Evolutionary conservation across 2,329 filamentous ascomycete species (phyloP).

Genomic region (Hyphodiscus sp.): DNA sequence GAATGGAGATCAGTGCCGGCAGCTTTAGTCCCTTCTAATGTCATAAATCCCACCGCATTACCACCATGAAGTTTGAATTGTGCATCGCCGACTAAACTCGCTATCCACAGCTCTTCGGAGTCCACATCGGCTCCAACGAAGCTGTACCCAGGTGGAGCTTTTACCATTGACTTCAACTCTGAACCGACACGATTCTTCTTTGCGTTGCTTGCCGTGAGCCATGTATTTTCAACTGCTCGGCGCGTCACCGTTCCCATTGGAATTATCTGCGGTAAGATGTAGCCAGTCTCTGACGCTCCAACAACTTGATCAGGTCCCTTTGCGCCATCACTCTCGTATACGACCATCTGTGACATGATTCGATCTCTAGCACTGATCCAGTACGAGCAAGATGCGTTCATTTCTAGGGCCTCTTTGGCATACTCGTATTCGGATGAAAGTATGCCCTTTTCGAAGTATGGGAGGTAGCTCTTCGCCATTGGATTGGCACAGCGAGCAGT

Average conservation of each 20-base stretch:
- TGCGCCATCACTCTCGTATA: slow-evolving; percentile 64
- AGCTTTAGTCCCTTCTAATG: slow-evolving; percentile 88
- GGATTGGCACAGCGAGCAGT: slow-evolving; percentile 77
- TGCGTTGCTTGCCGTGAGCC: slow-evolving; percentile 95
- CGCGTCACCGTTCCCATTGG: slow-evolving; percentile 98
- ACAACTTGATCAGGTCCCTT: slow-evolving; percentile 16
- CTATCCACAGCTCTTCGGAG: slow-evolving; percentile 97
- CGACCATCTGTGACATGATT: slow-evolving; percentile 92
- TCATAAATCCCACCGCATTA: slow-evolving; percentile 99
- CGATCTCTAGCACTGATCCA: slow-evolving; percentile 95
- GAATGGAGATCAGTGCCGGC: slow-evolving; percentile 93
- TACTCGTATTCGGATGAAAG: slow-evolving; percentile 83
- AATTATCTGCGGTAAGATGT: slow-evolving; percentile 90
- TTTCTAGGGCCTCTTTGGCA: slow-evolving; percentile 90
- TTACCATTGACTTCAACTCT: slow-evolving; percentile 94
- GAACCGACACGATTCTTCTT: slow-evolving; percentile 95
- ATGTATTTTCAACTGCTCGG: slow-evolving; percentile 92
- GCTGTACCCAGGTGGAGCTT: slow-evolving; percentile 79
- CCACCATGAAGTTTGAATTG: slow-evolving; percentile 93
- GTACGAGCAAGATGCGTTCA: slow-evolving; percentile 98
- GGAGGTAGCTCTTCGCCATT: slow-evolving; percentile 82
- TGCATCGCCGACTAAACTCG: slow-evolving; percentile 87
- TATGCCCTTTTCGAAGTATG: slow-evolving; percentile 85
- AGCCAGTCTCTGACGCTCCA: slow-evolving; percentile 47
- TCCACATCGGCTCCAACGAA: slow-evolving; percentile 98